Evolutionary conservation across 257 asterid species (phyloP), one percentile per base, ranked within the genome.

Genomic region (Nicotiana otophora): DNA sequence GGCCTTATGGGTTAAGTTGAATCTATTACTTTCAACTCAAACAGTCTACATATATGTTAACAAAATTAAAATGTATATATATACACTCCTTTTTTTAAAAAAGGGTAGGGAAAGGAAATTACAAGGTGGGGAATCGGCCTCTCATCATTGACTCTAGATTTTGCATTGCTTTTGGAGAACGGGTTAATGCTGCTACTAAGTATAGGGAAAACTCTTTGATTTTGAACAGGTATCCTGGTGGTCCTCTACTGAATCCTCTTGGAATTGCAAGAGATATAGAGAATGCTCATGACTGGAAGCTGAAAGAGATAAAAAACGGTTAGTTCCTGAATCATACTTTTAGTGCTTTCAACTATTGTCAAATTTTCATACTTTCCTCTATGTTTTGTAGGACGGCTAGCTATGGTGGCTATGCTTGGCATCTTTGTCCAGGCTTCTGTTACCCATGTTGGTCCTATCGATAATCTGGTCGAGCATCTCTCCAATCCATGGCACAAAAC

Each of bases 221-320:
- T 3, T 78, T 79, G 36, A 33, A 81, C 83, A 94, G 98, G 82
- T 95, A 95, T 77, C 98, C 98, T 4, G 97, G 98, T 54, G 98
- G 98, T 26, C 98, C 98, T n/a, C 69, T 95, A 90, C 84, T 95
- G 31, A 90, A 95, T 86, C 98, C 98, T 82, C 90, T 93, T 48
- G 98, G 98, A 77, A 83, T 95, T 82, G 98, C 94, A 46, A 93
- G 92, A 84, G 98, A 95, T 84, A 92, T 90, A 80, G 91, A 91
- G 91, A 90, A 85, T 89, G 98, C 96, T 87, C 90, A 86, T 81
- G 92, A 90, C 46, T 93, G 91, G 98, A 95, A 93, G 91, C 93
- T 93, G 82, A 93, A 93, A 90, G 98, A 95, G 93, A 95, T 93
- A 16, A 95, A 93, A 87, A 95, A 95, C 86, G 98, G 98, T 95